Evolutionary conservation across 176 grass and related monocot genomes (phyloP), one percentile per base, ranked within the genome.

Genomic region (Lolium rigidum): DNA sequence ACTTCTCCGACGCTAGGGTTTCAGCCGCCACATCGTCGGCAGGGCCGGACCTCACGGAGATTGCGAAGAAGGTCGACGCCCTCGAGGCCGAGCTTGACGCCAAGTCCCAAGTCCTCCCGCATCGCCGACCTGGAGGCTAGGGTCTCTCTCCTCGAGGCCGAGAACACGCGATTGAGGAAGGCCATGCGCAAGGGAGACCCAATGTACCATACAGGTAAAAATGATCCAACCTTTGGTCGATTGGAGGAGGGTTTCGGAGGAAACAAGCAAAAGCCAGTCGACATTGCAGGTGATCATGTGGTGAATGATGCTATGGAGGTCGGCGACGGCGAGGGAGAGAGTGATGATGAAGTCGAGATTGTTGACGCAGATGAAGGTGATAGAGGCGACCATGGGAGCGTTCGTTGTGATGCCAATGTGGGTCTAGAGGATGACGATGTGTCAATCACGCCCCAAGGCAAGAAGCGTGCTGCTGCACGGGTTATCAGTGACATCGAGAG

Each of bases 61-160:
- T 82, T 10, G 35, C 74, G 24, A 57, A 56, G 60, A 78, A 60
- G 70, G 10, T 79, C 54, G 8, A 78, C 4, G 38, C 57, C 37
- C 75, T 95, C 17, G 49, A 87, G 37, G 79, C 75, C 6, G 93
- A 91, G 37, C 37, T 88, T 37, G 54, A 50, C 1, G 75, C 83
- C 39, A 88, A 82, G 14, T 60, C 24, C 83, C 39, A 88, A 82
- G 14, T 60, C 24, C 0, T 75, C 84, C 64, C 76, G 87, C n/a
- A 64, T 95, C 21, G 77, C 81, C 17, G 84, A 90, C 39, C 69
- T 90, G 24, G 86, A 93, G 67, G 84, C 70, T 5, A 77, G 81
- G 78, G 56, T 90, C 37, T 84, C 75, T 5, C 28, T 22, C 28
- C 88, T 95, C 52, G 85, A 95, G 64, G 12, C 78, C 39, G 91